Evolutionary conservation across 1,284 basidiomycete genomes (phyloP).

Genomic region (Ustilago bromivora): DNA sequence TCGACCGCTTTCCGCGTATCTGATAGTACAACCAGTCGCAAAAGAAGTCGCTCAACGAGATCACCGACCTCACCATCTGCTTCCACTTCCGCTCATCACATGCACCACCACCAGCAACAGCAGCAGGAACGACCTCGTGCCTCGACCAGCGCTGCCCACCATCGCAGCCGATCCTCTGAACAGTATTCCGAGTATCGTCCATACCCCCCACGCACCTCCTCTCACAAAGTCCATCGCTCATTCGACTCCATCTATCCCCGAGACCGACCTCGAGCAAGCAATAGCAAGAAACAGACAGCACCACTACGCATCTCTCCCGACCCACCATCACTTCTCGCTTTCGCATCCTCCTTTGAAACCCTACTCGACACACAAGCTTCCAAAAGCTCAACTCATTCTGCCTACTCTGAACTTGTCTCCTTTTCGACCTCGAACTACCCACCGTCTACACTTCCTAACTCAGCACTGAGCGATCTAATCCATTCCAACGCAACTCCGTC

Average conservation of each 20-base stretch:
- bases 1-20: constrained; percentile 3
- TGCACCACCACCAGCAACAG: background rate
- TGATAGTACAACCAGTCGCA: background rate
- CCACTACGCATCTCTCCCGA: constrained; percentile 14
- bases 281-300: background rate
- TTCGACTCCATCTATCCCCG: background rate
- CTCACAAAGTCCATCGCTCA: background rate
- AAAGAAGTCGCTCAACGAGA: background rate
- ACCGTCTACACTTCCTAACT: constrained; percentile 41
- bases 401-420: constrained; percentile 46
- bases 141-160: background rate
- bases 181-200: constrained; percentile 1
- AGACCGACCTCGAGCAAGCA: background rate
- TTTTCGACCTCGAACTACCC: constrained; percentile 31
- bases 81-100: background rate
- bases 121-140: background rate
- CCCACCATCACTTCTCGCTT: constrained; percentile 27
- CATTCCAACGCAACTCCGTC: constrained; percentile 19
- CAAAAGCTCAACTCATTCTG: constrained; percentile 38
- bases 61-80: constrained; percentile 1
- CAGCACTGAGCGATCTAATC: constrained; percentile 26
- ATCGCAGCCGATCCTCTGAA: background rate
- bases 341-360: constrained; percentile 41
- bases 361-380: constrained; percentile 46
- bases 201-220: background rate